Conservation (phyloP, 495 filamentous ascomycete species). For the Talaromyces thailandensis region DNA sequence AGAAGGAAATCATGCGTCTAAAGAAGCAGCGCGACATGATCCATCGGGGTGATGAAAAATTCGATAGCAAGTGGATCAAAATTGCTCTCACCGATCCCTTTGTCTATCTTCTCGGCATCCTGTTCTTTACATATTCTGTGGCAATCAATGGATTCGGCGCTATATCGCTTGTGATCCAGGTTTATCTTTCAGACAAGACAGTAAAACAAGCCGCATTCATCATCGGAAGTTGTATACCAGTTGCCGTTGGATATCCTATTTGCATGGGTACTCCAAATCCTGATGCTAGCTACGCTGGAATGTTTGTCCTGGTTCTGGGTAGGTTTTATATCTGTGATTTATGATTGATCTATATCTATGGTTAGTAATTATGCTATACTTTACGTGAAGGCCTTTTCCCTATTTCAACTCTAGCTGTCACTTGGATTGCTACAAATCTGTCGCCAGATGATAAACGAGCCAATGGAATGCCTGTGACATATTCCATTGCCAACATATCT, state of each 20-base stretch:
- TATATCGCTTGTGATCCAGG: constrained; percentile 22
- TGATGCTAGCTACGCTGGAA: constrained; percentile 23
- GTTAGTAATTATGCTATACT: too few relatives aligned
- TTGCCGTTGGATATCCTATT: constrained; percentile 21
- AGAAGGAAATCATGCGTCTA: constrained; percentile 8
- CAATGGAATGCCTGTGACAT: constrained; percentile 26
- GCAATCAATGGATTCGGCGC: constrained; percentile 8
- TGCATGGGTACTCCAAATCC: constrained; percentile 20
- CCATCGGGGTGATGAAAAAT: background rate
- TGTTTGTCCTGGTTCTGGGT: constrained; percentile 19
- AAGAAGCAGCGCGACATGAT: background rate
- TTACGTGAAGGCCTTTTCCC: constrained; percentile 26
- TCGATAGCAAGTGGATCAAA: constrained; percentile 1
- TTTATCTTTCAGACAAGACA: constrained; percentile 24
- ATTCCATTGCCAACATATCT: constrained; percentile 23
- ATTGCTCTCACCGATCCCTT: constrained; percentile 1
- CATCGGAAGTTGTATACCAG: constrained; percentile 15
- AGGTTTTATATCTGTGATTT: background rate
- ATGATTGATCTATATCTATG: too few relatives aligned
- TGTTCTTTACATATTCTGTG: constrained; percentile 2
- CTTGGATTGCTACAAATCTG: constrained; percentile 32
- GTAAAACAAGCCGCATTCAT: constrained; percentile 33
- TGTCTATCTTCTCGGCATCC: constrained; percentile 4
- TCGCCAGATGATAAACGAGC: constrained; percentile 25
- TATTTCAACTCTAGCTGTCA: constrained; percentile 22